These are phyloP conservation scores for Prunella vulgaris DNA, from an alignment of 257 asterid genomes.

Conservation along the genomic window DNA sequence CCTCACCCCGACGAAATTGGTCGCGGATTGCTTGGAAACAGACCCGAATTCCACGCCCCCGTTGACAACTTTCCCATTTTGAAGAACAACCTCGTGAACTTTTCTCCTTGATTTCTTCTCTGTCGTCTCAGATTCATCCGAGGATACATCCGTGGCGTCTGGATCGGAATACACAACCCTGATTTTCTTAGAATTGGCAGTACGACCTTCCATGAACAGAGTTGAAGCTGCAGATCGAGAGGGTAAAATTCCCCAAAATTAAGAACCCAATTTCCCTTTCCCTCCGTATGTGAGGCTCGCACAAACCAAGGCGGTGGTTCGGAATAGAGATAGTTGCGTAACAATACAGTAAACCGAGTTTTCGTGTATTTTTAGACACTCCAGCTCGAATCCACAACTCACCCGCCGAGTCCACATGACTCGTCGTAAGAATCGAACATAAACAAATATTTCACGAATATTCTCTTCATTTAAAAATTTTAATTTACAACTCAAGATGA, in stretches of 20 bases:
- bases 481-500: background rate
- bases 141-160: constrained; percentile 46
- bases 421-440: background rate
- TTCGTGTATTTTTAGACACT: background rate
- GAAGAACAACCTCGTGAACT: constrained; percentile 28
- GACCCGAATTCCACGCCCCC: background rate
- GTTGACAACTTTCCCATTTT: background rate
- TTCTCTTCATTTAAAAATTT: background rate
- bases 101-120: constrained; percentile 24
- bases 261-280: background rate
- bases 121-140: constrained; percentile 26
- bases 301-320: background rate
- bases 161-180: constrained; percentile 39
- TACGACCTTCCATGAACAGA: constrained; percentile 10
- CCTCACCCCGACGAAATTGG: constrained; percentile 26
- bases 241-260: background rate
- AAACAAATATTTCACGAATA: background rate
- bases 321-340: background rate
- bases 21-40: background rate
- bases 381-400: background rate
- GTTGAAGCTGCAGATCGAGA: background rate
- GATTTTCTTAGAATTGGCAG: constrained; percentile 10
- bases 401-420: background rate
- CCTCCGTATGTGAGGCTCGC: background rate
- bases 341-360: background rate